Evolutionary conservation across 306 rosid genomes (phyloP), one percentile per base, ranked within the genome.

Genomic region (Pyrus communis): DNA sequence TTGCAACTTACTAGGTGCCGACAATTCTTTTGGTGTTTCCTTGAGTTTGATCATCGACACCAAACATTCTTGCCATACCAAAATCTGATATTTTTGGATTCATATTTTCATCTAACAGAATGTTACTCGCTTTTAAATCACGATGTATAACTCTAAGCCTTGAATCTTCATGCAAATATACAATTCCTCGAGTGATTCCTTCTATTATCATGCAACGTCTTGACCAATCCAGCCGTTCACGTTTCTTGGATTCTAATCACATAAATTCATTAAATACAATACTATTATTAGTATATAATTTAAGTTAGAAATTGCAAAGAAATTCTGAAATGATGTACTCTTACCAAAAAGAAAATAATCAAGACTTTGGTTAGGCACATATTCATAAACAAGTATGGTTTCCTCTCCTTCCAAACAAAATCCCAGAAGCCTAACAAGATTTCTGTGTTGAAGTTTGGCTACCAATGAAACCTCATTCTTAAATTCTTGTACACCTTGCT

Each of bases 41-140:
- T 3, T 58, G 15, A 58, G 15, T 21, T 22, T 58, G 30, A n/a
- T 58, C 80, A 4, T 58, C 79, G 11, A 33, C 54, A 22, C 70
- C 78, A 31, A 84, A 61, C 23, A 87, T 81, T 46, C 75, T 82
- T 58, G 88, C 81, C 82, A 78, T 43, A 0, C 91, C 89, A 79
- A 89, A 87, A 33, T 87, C 85, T 5, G 87, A 67, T 31, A 89
- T 80, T 51, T 87, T 89, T 42, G 86, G 65, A 51, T 85, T 79
- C 74, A 87, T 78, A 46, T 82, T 30, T 4, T 2, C 77, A 71
- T 89, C 87, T 68, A 89, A 35, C 17, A 87, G 62, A 23, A 89
- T 42, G 30, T 87, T 89, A 33, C 85, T 69, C 9, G 87, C 67
- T 84, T 81, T 86, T 2, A 83, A 77, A 83, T 86, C 89, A 11